Evolutionary conservation across 257 asterid genomes (phyloP).

Genomic region (Orobanche coerulescens): DNA sequence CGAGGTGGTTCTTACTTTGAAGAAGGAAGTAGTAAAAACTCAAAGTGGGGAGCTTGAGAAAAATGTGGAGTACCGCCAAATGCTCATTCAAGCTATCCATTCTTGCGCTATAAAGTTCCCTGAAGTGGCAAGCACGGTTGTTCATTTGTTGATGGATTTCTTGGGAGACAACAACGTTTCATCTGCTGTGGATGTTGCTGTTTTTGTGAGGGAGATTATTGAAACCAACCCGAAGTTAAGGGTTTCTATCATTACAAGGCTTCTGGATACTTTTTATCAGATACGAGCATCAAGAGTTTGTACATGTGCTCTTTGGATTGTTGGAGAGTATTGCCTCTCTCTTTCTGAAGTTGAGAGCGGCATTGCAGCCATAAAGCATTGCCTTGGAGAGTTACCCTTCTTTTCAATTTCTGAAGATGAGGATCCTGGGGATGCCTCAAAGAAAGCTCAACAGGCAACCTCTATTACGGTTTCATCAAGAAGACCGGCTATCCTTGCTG

Average conservation of each 20-base stretch:
- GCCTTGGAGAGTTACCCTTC: constrained; percentile 96
- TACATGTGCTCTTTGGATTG: constrained; percentile 95
- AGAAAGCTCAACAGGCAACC: constrained; percentile 69
- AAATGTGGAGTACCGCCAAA: constrained; percentile 91
- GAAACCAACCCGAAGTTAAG: constrained; percentile 92
- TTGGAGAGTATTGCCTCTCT: constrained; percentile 90
- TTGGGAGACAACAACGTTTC: constrained; percentile 95
- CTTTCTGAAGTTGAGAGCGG: constrained; percentile 92
- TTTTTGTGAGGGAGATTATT: constrained; percentile 89
- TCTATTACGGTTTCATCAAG: constrained; percentile 82
- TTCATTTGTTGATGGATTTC: constrained; percentile 97
- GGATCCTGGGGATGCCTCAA: constrained; percentile 60
- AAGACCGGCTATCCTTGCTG: constrained; percentile 98
- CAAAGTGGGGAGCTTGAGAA: constrained; percentile 94
- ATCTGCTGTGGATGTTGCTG: constrained; percentile 93
- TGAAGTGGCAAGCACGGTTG: constrained; percentile 98
- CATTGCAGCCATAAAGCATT: constrained; percentile 83
- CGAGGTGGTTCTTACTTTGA: constrained; percentile 86
- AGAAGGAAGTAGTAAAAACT: constrained; percentile 95
- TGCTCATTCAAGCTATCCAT: constrained; percentile 99
- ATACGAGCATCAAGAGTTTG: constrained; percentile 97
- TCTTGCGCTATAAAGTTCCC: constrained; percentile 96
- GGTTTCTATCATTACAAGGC: constrained; percentile 84
- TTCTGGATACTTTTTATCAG: constrained; percentile 94
- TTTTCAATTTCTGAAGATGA: constrained; percentile 78